Base-by-base conservation (phyloP, 345 rosid species). In the Eucalyptus sp. region DNA sequence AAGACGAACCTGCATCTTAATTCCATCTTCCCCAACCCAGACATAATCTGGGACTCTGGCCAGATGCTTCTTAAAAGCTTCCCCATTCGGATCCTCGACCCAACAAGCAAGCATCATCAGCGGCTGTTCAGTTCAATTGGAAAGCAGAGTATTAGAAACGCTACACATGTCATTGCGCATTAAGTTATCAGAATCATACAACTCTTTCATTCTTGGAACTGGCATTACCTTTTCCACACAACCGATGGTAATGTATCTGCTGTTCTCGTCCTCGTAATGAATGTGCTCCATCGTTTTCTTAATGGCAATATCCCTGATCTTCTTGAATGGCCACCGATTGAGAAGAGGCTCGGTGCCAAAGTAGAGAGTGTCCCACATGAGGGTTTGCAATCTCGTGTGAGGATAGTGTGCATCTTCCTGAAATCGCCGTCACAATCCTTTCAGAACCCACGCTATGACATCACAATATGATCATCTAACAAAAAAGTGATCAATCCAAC, bases 11-110 rank as follows among this genome's bases (percentile, higher is more conserved):
- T 95, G 97, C 96, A 96, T 93, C 92, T 96, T 97, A 95, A 97
- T 95, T 90, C 99, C 99, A 92, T 97, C 99, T 92, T 97, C 99
- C 76, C 96, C 99, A 87, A 96, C 91, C 99, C 98, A 97, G 71
- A 96, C 85, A 89, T 94, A 97, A 91, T 97, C 99, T 0, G 97
- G 90, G 46, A 96, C 89, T 90, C 99, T 93, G 51, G 98, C 86
- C 41, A 97, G 95, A 90, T 97, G 99, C 86, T 96, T 96, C 93
- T 96, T 95, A 87, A 92, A 94, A 22, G 88, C 89, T 88, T 88
- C 81, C 56, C 91, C 91, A 15, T 94, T 88, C 46, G 99, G 99
- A 86, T 96, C 95, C 90, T 96, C 98, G 33, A 93, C 97, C 98
- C 98, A 96, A 62, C 99, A 96, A 16, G 95, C 93, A 88, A 96